These are phyloP conservation scores for Drosera spatulata DNA, from an alignment of 179 eudicot genomes.

Conservation along the genomic window DNA sequence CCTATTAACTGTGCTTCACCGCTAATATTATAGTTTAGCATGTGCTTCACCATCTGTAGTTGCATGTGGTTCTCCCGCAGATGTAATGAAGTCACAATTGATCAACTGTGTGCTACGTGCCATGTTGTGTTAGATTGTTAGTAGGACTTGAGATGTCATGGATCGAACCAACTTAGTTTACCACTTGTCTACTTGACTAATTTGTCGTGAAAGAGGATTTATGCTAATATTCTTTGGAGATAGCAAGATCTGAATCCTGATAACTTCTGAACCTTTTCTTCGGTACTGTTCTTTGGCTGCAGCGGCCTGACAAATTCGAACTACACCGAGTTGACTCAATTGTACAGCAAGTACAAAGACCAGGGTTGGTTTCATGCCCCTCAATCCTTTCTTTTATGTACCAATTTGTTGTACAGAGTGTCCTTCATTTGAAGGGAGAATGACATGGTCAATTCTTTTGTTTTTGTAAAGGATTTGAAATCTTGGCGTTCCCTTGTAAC, in stretches of 20 bases:
- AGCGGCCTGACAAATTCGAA: constrained; percentile 64
- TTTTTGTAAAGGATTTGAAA: constrained; percentile 50
- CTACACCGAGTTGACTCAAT: constrained; percentile 39
- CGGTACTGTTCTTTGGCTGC: constrained; percentile 4
- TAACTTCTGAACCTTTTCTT: background rate
- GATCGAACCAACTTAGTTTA: too few species aligned
- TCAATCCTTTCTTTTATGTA: background rate
- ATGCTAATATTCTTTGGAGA: too few species aligned
- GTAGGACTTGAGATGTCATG: too few species aligned
- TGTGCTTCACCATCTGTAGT: background rate
- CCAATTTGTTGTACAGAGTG: background rate
- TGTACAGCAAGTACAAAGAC: constrained; percentile 54
- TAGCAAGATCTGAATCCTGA: too few species aligned
- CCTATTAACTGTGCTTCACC: background rate
- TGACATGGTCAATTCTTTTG: background rate
- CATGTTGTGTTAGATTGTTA: too few species aligned
- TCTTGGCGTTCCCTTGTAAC: constrained; percentile 92
- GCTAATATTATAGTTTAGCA: background rate
- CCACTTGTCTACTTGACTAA: too few species aligned
- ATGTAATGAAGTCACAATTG: too few species aligned
- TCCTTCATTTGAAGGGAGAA: background rate
- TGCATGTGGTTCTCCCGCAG: too few species aligned
- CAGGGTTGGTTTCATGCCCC: constrained; percentile 25
- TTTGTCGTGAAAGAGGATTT: too few species aligned
- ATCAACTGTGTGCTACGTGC: too few species aligned